phyloP scores from a whole-genome alignment of 495 filamentous ascomycete species.

The Lophiotrema nucula region DNA sequence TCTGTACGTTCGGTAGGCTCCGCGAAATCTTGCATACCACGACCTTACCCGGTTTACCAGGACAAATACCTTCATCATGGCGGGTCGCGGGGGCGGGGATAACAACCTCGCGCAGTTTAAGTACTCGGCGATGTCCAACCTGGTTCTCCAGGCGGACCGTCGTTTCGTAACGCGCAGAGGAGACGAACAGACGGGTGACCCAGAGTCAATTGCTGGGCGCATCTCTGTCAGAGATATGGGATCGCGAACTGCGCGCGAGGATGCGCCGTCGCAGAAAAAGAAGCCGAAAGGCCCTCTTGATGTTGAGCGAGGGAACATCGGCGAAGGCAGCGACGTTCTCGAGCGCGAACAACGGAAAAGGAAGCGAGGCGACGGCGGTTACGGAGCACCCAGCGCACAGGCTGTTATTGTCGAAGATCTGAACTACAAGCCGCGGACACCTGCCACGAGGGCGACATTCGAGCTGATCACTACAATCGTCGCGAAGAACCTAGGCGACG shows the following conservation, averaged over 20 bases:
- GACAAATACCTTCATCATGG: too few relatives aligned
- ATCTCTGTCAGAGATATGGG: constrained; percentile 96
- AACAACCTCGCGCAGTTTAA: constrained; percentile 93
- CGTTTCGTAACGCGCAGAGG: constrained; percentile 87
- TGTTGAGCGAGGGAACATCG: constrained; percentile 73
- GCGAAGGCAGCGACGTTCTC: constrained; percentile 83
- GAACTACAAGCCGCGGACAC: constrained; percentile 84
- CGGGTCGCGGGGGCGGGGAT: not conserved
- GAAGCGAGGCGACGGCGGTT: constrained; percentile 65
- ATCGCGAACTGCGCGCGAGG: constrained; percentile 71
- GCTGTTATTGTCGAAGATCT: constrained; percentile 85
- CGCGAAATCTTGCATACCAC: too few relatives aligned
- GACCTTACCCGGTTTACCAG: too few relatives aligned
- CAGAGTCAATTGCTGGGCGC: constrained; percentile 92
- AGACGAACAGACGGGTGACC: constrained; percentile 95
- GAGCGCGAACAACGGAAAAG: constrained; percentile 85
- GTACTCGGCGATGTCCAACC: constrained; percentile 99
- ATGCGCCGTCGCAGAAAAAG: constrained; percentile 78
- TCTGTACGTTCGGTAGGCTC: too few relatives aligned
- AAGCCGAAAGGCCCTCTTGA: constrained; percentile 61
- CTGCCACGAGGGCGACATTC: constrained; percentile 91
- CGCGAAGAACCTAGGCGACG: constrained; percentile 84
- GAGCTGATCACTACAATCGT: constrained; percentile 92
- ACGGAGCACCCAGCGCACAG: constrained; percentile 44
- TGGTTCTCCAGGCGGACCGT: constrained; percentile 99